phyloP scores from a whole-genome alignment of 495 filamentous ascomycete species.

The Aspergillus hancockii region DNA sequence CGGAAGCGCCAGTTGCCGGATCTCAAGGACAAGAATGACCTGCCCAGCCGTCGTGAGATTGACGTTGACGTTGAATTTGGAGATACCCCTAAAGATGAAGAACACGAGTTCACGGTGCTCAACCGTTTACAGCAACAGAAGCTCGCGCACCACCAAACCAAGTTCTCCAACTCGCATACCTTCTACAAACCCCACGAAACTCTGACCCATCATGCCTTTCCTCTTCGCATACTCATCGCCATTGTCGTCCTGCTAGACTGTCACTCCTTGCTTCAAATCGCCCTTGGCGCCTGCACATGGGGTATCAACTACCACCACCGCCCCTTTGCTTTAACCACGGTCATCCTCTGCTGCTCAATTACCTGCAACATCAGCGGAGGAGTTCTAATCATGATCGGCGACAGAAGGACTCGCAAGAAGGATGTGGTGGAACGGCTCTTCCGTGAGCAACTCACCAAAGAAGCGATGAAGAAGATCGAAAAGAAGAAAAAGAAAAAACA shows the following conservation, averaged over 20 bases:
- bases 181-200: constrained; percentile 89
- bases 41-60: constrained; percentile 52
- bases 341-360: constrained; percentile 77
- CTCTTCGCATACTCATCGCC: constrained; percentile 66
- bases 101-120: constrained; percentile 60
- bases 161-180: constrained; percentile 74
- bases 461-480: constrained; percentile 70
- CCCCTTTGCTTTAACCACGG: constrained; percentile 69
- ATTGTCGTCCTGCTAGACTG: constrained; percentile 74
- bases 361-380: constrained; percentile 70
- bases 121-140: constrained; percentile 59
- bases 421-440: constrained; percentile 74
- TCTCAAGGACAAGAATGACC: constrained; percentile 70
- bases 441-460: constrained; percentile 69
- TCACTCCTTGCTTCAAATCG: constrained; percentile 73
- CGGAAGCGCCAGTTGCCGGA: constrained; percentile 60
- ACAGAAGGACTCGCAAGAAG: constrained; percentile 74
- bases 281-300: constrained; percentile 74
- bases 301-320: constrained; percentile 63
- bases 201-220: constrained; percentile 75
- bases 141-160: constrained; percentile 70
- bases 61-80: constrained; percentile 50
- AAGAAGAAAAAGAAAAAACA: constrained; percentile 59
- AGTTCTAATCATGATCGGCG: constrained; percentile 70
- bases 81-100: constrained; percentile 37